Base-by-base conservation (phyloP, 176 grass and related monocot species). In the Oryza longistaminata region DNA sequence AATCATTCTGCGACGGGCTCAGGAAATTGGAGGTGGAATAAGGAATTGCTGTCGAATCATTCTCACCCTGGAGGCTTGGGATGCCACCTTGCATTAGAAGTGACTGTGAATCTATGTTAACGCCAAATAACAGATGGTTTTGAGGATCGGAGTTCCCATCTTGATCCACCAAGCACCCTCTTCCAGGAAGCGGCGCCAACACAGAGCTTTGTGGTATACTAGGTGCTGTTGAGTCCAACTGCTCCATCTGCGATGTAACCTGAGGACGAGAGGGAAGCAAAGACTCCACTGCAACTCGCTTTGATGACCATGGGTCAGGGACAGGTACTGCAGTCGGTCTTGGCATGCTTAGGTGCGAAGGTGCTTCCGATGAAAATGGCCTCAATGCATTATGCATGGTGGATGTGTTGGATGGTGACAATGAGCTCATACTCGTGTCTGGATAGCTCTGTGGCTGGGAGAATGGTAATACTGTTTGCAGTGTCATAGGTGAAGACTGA, bases 21-120 rank as follows among this genome's bases (percentile, higher is more conserved):
- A 99, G 82, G 71, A 96, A 96, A 83, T 99, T 95, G 77, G 91
- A 92, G 42, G 90, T 88, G 58, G 90, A 90, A 71, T 96, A 96
- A 26, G 86, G 86, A 48, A 99, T 89, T 34, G 80, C 66, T 0
- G 87, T 84, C 39, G 97, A 85, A 80, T 90, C 93, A 81, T 86
- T 94, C 27, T 83, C 90, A 19, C 78, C 88, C 9, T 87, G 81
- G 3, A 94, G 90, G 80, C 77, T 90, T 45, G 86, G 39, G 72
- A 97, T 88, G 60, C 90, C 86, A 50, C 86, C 88, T 84, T 92
- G 89, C 87, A 89, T 89, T 60, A 99, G 68, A 76, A 99, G 79
- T 44, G 91, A 91, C 9, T 91, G 79, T 0, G 97, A 89, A 8
- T 99, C 93, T 87, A 96, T 94, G 73, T 88, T 96, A 73, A 90